Percentiles rank a stretch among this genome's conserved stretches.
These are phyloP conservation scores for Dendryphion nanum DNA, from an alignment of 2,329 filamentous ascomycete species.

Conservation along the genomic window DNA sequence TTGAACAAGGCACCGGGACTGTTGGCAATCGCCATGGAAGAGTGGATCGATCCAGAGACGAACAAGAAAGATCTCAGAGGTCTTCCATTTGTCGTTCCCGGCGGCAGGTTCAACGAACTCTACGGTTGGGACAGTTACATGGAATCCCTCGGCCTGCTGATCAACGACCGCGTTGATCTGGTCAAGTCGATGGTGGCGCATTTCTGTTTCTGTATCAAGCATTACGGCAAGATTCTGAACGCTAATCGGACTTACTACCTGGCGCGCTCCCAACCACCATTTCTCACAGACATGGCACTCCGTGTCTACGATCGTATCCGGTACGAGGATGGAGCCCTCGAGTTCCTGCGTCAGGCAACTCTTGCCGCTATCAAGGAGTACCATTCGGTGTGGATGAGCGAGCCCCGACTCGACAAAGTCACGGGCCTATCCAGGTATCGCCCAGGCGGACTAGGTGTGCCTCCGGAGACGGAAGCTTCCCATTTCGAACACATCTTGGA, in stretches of 20 bases:
- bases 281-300: constrained; percentile 95
- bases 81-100: constrained; percentile 93
- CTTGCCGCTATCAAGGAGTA: constrained; percentile 97
- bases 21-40: constrained; percentile 85
- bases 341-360: constrained; percentile 77
- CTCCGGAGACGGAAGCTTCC: constrained; percentile 83
- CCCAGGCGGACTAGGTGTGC: constrained; percentile 79
- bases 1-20: constrained; percentile 87
- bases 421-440: constrained; percentile 83
- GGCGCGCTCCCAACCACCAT: constrained; percentile 89
- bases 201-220: constrained; percentile 97
- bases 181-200: constrained; percentile 94
- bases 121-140: constrained; percentile 99
- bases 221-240: constrained; percentile 98
- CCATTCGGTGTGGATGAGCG: constrained; percentile 76
- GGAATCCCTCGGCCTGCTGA: constrained; percentile 85
- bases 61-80: constrained; percentile 72
- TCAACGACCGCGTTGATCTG: constrained; percentile 80
- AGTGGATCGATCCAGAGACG: constrained; percentile 63
- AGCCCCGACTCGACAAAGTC: constrained; percentile 71
- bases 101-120: constrained; percentile 94
- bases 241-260: constrained; percentile 96
- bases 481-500: constrained; percentile 82
- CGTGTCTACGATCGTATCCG: constrained; percentile 93
- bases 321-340: constrained; percentile 73